Percentiles rank a stretch among this genome's conserved stretches.
Evolutionary conservation across 495 filamentous ascomycete species (phyloP).

Genomic region (Cercophora samala): DNA sequence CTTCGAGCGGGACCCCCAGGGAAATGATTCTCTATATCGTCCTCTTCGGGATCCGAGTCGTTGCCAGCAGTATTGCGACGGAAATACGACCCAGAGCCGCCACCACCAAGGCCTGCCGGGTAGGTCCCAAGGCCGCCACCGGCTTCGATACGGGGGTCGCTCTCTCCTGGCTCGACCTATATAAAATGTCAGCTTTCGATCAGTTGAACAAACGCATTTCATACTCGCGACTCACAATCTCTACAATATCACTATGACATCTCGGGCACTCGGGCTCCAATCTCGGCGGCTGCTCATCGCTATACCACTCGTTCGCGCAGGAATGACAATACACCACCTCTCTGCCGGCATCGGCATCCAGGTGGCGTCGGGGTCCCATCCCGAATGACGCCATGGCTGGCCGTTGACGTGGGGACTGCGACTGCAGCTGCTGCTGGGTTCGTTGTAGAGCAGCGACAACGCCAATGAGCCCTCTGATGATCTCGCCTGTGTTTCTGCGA

Average conservation of each 20-base stretch:
- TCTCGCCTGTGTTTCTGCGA: not conserved
- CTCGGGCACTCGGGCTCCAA: slow-evolving; percentile 74
- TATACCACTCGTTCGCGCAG: slow-evolving; percentile 76
- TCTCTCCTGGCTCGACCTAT: not conserved
- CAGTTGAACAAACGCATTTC: slow-evolving; percentile 9
- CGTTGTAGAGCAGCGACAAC: slow-evolving; percentile 11
- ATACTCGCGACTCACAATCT: slow-evolving; percentile 66
- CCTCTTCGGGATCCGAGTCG: slow-evolving; percentile 48
- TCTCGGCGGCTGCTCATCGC: slow-evolving; percentile 58
- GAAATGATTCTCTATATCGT: slow-evolving; percentile 48
- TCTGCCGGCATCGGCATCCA: slow-evolving; percentile 45
- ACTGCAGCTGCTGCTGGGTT: not conserved
- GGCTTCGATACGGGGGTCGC: slow-evolving; percentile 33
- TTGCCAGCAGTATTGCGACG: slow-evolving; percentile 41
- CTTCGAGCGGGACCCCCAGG: slow-evolving; percentile 8
- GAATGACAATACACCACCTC: slow-evolving; percentile 80
- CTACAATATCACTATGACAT: slow-evolving; percentile 73
- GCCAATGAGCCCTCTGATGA: slow-evolving; percentile 10
- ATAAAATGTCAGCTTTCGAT: slow-evolving; percentile 22
- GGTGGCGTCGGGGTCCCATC: slow-evolving; percentile 20
- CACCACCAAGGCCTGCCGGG: slow-evolving; percentile 30
- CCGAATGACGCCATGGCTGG: slow-evolving; percentile 37
- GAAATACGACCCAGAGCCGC: slow-evolving; percentile 29
- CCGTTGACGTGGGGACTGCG: slow-evolving; percentile 30
- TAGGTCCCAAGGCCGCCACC: no score